Base-by-base conservation (phyloP, 2,329 filamentous ascomycete genomes). In the Shiraia sp. region DNA sequence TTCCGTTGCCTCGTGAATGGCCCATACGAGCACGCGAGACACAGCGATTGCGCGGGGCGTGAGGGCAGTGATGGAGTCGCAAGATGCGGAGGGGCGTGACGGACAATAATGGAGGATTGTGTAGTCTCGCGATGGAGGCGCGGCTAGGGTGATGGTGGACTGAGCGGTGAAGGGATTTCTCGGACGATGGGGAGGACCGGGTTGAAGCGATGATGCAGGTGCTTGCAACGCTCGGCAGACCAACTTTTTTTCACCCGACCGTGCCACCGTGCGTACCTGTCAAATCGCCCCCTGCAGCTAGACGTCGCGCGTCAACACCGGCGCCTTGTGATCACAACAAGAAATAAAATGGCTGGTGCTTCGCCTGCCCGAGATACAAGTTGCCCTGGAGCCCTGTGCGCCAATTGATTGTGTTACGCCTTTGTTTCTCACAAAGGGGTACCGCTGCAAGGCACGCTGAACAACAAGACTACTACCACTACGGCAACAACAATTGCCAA, bases 1-100 rank as follows among this genome's bases (percentile, higher is more conserved):
- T 61, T 54, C 39, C 42, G 48, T 46, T 41, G 58, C 59, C 65
- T 61, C 63, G 64, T 66, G 64, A 62, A 63, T 59, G 49, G 46
- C 47, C 33, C 43, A 42, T 46, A 50, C 49, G 55, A 36, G 36
- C 41, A 16, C 28, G 14, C 28, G 10, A 31, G 13, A 13, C 14
- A 15, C 37, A 28, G 31, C 14, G 44, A 42, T 34, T 29, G 12
- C 15, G 34, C 34, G 33, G 32, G 32, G 23, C 33, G 41, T 22
- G 15, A 10, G 26, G 10, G n/a, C 27, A 29, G 27, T n/a, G 12
- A 10, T n/a, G n/a, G 27, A 15, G 27, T n/a, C 6, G 14, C 27
- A 29, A 29, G 12, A 29, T 13, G 12, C 6, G 19, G 19, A 22
- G 19, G 19, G 19, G 19, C 8, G 8, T 8, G 19, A 22, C 19